Evolutionary conservation across 345 rosid genomes (phyloP), one percentile per base, ranked within the genome.

Genomic region (Dovyalis caffra): DNA sequence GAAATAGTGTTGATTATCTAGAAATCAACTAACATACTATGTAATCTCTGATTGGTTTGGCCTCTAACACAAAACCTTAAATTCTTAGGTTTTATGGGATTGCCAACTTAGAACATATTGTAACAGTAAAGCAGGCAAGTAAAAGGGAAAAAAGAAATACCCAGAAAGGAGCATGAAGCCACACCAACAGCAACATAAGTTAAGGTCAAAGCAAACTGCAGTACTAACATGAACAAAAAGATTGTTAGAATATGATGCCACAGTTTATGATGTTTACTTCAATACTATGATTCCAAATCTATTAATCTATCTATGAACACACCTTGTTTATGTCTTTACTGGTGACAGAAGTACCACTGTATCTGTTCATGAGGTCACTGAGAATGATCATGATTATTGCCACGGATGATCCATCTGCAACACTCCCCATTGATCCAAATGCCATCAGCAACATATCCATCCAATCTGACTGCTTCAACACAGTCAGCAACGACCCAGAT

Each of bases 181-280:
- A 81, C 86, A 10, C 64, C 72, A 26, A 81, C 51, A 3, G 84
- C 84, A 51, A 84, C 76, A 18, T 81, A 84, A 60, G 79, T 31
- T 34, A 84, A 63, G 72, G 23, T 67, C 63, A 80, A 15, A 21
- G 82, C 77, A 8, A 47, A 75, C 80, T 80, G 82, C 23, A 51
- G 57, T 51, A 6, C 68, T 65, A 75, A 32, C 56, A 34, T 32
- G 14, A 58, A 21, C 10, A 10, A 16, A 61, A 10, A 62, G 43
- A 8, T 37, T 3, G 6, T 38, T 35, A 64, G 43, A 26, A 26
- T 61, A 26, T 61, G 29, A 25, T 25, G 12, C 32, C 34, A 11
- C 20, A 5, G 29, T 61, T 25, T 60, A 40, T 4, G n/a, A 20
- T 51, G 10, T 23, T 51, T 6, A 3, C 9, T 51, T 51, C 8